These are phyloP conservation scores for Pinus albicaulis DNA, from an alignment of 75 land plant genomes.

Conservation along the genomic window DNA sequence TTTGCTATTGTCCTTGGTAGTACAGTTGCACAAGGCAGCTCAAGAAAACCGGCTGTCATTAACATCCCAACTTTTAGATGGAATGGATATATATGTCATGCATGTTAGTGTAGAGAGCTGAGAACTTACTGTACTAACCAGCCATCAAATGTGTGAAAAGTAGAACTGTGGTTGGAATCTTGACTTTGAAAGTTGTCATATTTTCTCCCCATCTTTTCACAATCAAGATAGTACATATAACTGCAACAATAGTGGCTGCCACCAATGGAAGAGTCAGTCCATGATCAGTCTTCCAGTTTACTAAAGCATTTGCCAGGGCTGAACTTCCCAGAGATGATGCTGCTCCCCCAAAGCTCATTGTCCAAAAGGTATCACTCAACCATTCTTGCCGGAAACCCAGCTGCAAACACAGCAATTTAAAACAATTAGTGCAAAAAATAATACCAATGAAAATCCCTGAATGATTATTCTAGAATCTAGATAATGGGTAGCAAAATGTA, in stretches of 20 bases:
- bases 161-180: constrained; percentile 7
- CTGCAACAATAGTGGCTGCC: constrained; percentile 43
- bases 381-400: constrained; percentile 66
- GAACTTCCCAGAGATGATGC: constrained; percentile 67
- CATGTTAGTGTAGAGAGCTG: neutral
- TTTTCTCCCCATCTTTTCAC: constrained; percentile 37
- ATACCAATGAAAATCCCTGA: too few relatives aligned
- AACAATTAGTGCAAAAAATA: too few relatives aligned
- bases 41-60: neutral
- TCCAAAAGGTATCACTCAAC: constrained; percentile 11
- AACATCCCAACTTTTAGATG: neutral
- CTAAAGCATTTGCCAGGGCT: constrained; percentile 60
- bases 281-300: constrained; percentile 31
- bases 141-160: constrained; percentile 8
- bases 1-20: neutral
- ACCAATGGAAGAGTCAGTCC: constrained; percentile 33
- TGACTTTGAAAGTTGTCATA: constrained; percentile 6
- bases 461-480: too few relatives aligned
- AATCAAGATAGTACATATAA: constrained; percentile 30
- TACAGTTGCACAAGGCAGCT: neutral
- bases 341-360: constrained; percentile 43
- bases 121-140: constrained; percentile 5
- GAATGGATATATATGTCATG: neutral
- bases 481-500: too few relatives aligned
- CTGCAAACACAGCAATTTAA: too few relatives aligned